phyloP scores from a whole-genome alignment of 768 basidiomycete species.

The Leccinum ochraceum region DNA sequence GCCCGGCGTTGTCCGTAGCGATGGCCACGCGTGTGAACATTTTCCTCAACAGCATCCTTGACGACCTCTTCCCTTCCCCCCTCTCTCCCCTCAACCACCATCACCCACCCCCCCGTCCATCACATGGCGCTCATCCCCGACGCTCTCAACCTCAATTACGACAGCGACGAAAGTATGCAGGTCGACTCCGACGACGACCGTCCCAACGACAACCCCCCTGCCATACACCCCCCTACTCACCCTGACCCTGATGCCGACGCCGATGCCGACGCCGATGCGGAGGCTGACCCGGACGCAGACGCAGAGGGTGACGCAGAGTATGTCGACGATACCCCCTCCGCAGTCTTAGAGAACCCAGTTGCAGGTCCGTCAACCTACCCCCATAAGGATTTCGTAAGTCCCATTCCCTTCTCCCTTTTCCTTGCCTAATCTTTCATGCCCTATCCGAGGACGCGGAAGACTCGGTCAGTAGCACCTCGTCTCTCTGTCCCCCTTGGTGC shows the following conservation, averaged over 20 bases:
- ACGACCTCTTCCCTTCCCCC: conserved; percentile 37
- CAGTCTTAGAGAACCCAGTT: conserved; percentile 37
- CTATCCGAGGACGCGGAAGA: conserved; percentile 32
- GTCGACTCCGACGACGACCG: conserved; percentile 61
- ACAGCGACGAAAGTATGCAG: conserved; percentile 64
- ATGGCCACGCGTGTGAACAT: conserved; percentile 44
- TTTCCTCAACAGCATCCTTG: conserved; percentile 43
- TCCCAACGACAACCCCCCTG: conserved; percentile 13
- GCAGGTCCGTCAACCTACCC: conserved; percentile 45
- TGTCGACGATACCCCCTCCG: conserved; percentile 39
- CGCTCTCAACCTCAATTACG: conserved; percentile 56
- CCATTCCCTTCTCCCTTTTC: conserved; percentile 11
- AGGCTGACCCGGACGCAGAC: conserved; percentile 49
- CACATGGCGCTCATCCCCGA: conserved; percentile 39
- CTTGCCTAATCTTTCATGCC: conserved; percentile 1
- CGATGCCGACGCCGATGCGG: conserved; percentile 59
- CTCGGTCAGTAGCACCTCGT: conserved; percentile 28
- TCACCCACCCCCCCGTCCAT: conserved; percentile 24
- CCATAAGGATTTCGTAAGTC: conserved; percentile 63
- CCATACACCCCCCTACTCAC: conserved; percentile 12
- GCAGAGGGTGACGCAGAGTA: conserved; percentile 45
- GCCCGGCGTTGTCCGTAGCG: conserved; percentile 44
- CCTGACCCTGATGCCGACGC: conserved; percentile 38
- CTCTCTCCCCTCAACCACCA: conserved; percentile 39
- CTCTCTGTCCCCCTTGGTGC: conserved; percentile 15